Evolutionary conservation across 2,329 filamentous ascomycete species (phyloP).

Genomic region (Neoascochyta sp.): DNA sequence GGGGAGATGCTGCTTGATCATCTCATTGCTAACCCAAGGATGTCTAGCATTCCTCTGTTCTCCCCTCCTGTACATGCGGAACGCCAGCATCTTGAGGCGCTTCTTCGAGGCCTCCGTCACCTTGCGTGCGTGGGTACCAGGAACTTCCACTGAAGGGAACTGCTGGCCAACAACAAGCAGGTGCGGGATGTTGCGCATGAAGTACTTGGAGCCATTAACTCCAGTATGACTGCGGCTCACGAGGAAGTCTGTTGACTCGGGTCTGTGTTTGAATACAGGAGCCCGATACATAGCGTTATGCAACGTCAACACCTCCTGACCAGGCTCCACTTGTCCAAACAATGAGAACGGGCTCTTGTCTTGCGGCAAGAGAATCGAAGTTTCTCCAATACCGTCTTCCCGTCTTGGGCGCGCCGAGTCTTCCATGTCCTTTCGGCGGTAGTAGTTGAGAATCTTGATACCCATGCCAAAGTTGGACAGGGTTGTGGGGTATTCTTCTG

Average conservation of each 20-base stretch:
- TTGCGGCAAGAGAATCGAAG: slow-evolving; percentile 80
- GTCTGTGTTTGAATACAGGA: slow-evolving; percentile 82
- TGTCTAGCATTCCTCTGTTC: slow-evolving; percentile 66
- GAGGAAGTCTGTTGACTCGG: slow-evolving; percentile 78
- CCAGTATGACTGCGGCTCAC: slow-evolving; percentile 79
- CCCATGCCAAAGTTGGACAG: slow-evolving; percentile 98
- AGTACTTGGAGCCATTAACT: slow-evolving; percentile 73
- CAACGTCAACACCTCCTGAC: slow-evolving; percentile 83
- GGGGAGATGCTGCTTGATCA: slow-evolving; percentile 68
- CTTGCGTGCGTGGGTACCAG: slow-evolving; percentile 87
- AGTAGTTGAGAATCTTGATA: slow-evolving; percentile 93
- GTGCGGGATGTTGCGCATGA: slow-evolving; percentile 84
- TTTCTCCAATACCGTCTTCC: slow-evolving; percentile 72
- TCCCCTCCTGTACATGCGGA: slow-evolving; percentile 78
- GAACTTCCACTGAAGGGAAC: slow-evolving; percentile 87
- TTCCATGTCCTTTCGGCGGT: slow-evolving; percentile 75
- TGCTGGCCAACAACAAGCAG: slow-evolving; percentile 89
- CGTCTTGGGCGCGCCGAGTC: slow-evolving; percentile 71
- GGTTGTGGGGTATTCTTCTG: slow-evolving; percentile 86
- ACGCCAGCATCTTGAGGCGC: slow-evolving; percentile 92
- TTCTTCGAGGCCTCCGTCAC: slow-evolving; percentile 98
- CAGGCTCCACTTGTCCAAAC: slow-evolving; percentile 88
- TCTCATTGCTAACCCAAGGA: slow-evolving; percentile 71
- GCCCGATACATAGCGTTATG: slow-evolving; percentile 96
- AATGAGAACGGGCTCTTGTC: slow-evolving; percentile 95